These are phyloP conservation scores for Blepharisma japonicum DNA, from an alignment of 73 alveolate species.

Conservation along the genomic window DNA sequence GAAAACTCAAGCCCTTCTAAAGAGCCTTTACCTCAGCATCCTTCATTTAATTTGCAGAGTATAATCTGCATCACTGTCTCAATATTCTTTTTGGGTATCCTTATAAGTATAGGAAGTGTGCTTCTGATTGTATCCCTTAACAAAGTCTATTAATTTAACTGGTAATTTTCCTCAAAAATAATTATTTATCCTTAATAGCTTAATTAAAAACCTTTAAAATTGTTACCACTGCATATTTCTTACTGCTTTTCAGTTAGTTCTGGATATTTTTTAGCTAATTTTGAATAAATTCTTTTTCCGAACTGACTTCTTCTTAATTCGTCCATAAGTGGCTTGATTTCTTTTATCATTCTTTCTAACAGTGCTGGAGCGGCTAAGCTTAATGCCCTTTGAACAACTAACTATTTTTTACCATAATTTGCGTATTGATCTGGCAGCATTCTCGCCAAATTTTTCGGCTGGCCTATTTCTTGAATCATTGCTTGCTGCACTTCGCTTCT, in stretches of 20 bases:
- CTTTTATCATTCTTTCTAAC: neutral
- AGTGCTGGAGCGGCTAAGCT: neutral
- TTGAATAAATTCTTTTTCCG: neutral
- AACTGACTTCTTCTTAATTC: neutral
- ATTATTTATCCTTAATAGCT: too few relatives aligned
- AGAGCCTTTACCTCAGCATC: too few relatives aligned
- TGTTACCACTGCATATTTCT: too few relatives aligned
- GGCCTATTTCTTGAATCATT: neutral
- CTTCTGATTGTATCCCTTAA: too few relatives aligned
- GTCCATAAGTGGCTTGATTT: neutral
- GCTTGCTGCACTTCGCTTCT: neutral
- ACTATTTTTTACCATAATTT: slow-evolving; percentile 4
- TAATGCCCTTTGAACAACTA: neutral
- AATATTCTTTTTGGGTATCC: too few relatives aligned
- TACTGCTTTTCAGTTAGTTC: neutral
- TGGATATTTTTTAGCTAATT: neutral
- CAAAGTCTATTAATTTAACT: too few relatives aligned
- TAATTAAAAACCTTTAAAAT: too few relatives aligned
- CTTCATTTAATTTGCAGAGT: too few relatives aligned
- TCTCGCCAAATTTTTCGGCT: neutral
- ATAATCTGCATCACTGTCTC: too few relatives aligned
- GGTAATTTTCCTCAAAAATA: too few relatives aligned
- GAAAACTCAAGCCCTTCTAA: too few relatives aligned
- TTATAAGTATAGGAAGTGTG: too few relatives aligned
- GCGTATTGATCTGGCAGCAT: slow-evolving; percentile 6